Evolutionary conservation across 148 eudicot genomes (phyloP).

Genomic region (Polygonum aviculare): DNA sequence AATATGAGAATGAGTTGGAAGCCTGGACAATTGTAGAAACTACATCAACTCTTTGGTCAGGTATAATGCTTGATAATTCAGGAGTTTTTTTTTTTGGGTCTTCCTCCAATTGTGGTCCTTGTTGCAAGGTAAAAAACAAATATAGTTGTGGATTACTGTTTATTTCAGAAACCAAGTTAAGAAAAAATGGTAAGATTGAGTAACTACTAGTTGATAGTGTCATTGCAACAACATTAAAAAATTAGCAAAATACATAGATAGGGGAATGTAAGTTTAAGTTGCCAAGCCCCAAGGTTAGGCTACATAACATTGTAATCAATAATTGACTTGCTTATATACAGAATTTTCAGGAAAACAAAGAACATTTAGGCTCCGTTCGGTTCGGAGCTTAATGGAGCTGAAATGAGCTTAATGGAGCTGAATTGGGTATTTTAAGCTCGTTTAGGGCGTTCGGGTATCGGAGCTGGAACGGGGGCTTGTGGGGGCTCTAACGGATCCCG

Average conservation of each 20-base stretch:
- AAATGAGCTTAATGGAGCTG: too few relatives aligned
- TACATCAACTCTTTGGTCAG: not conserved
- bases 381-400: too few relatives aligned
- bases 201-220: not conserved
- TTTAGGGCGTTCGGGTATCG: too few relatives aligned
- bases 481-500: too few relatives aligned
- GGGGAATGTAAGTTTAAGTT: not conserved
- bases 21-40: not conserved
- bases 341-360: not conserved
- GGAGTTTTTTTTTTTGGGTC: too few relatives aligned
- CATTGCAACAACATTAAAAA: not conserved
- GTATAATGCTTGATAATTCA: not conserved
- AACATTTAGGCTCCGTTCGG: too few relatives aligned
- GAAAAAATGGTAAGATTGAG: not conserved
- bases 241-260: too few relatives aligned
- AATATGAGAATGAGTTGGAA: not conserved
- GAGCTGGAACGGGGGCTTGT: too few relatives aligned
- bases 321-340: not conserved
- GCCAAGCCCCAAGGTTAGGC: not conserved
- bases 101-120: too few relatives aligned
- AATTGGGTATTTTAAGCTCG: too few relatives aligned
- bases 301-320: not conserved
- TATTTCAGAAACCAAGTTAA: not conserved
- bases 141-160: not conserved
- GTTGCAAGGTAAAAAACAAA: too few relatives aligned